Base-by-base conservation (phyloP, 345 rosid species). In the Eucalyptus tenuipes region DNA sequence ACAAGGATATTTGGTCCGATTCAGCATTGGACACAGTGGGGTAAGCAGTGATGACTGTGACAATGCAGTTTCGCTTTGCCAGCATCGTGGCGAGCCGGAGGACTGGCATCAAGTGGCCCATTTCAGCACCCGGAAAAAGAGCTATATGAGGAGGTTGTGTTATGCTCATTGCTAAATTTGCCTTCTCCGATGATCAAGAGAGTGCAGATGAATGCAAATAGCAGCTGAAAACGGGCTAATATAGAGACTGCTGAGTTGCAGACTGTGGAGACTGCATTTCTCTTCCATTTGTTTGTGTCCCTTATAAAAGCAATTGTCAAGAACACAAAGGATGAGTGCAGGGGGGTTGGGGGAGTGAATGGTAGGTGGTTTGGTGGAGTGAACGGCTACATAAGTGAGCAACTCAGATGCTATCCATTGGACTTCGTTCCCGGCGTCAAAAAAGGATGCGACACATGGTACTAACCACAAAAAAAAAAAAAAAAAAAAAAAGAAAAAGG, bases 101-200 rank as follows among this genome's bases (percentile, higher is more conserved):
- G 89, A 91, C 90, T 4, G 94, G 94, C 22, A 86, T 93, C 49
- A 91, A 33, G 82, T 94, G 95, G 45, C 95, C 95, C 90, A 92
- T 91, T 18, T 95, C 95, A 20, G 93, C 91, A 13, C 90, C 88
- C 5, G 93, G 92, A 31, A 94, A 87, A 79, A 93, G 89, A 64
- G 91, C 94, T 25, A 93, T 86, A 71, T 91, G 94, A 64, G 90
- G 90, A 66, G 79, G 0, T 66, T 66, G 42, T 15, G 42, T 66
- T 8, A 22, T 16, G 79, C 79, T 66, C 79, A 66, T 66, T 66
- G 79, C 79, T 66, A 16, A 66, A 66, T 66, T 31, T 20, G 42
- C 79, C 10, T 15, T 66, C 79, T 66, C 79, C 22, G 79, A 66
- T 66, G 42, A 66, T 31, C 42, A 66, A 66, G 75, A 59, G 66